Evolutionary conservation across 768 basidiomycete genomes (phyloP).

Genomic region (Collybiopsis confluens): DNA sequence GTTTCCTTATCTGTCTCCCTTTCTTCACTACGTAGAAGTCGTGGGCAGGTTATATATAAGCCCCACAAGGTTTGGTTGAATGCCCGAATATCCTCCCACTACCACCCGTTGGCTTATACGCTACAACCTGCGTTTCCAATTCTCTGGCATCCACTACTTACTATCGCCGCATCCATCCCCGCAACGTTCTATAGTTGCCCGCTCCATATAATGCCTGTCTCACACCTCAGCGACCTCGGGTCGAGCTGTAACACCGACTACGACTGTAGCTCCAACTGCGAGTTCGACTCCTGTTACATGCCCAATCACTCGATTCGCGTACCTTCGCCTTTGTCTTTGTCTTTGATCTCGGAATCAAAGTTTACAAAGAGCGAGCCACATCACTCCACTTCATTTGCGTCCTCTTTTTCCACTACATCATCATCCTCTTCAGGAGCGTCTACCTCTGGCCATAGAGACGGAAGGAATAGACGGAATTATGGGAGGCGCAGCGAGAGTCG

Average conservation of each 20-base stretch:
- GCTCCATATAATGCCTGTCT: neutral
- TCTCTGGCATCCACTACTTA: neutral
- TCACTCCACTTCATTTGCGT: neutral
- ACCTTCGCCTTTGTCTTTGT: conserved; percentile 3
- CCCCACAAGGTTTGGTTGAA: conserved; percentile 3
- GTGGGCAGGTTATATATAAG: conserved; percentile 8
- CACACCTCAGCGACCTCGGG: neutral
- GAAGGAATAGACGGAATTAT: neutral
- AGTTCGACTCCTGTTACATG: neutral
- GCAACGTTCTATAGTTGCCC: neutral
- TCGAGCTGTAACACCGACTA: neutral
- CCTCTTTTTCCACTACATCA: neutral
- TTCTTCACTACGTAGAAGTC: conserved; percentile 6
- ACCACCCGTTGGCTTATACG: neutral
- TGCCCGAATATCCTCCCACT: neutral
- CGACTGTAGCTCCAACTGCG: neutral
- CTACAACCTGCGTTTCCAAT: neutral
- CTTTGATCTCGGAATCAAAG: conserved; percentile 1
- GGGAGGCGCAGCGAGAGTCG: neutral
- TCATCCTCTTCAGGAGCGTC: neutral
- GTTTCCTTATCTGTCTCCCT: conserved; percentile 5
- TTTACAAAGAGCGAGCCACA: conserved; percentile 1
- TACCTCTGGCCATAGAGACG: neutral
- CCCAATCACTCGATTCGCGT: conserved; percentile 1
- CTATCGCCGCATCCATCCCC: neutral